These are phyloP conservation scores for Naganishia sp. DNA, from an alignment of 1,284 basidiomycete species.

Conservation along the genomic window DNA sequence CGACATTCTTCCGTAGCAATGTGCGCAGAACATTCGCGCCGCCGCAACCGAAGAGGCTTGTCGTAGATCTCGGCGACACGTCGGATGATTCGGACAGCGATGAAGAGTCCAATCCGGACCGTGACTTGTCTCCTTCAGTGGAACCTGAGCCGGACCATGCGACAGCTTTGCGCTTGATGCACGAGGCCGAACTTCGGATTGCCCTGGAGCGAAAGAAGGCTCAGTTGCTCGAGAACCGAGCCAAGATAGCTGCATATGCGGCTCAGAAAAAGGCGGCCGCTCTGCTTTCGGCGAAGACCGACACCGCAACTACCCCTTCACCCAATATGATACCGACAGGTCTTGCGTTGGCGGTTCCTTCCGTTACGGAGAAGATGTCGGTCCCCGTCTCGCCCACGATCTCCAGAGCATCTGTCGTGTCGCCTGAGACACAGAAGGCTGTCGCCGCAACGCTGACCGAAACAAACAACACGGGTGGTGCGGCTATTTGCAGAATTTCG, in stretches of 20 bases:
- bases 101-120: slow-evolving; percentile 1
- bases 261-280: slow-evolving; percentile 11
- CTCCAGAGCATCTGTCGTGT: background rate
- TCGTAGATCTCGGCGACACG: slow-evolving; percentile 20
- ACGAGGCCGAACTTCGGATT: slow-evolving; percentile 23
- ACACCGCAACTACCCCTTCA: background rate
- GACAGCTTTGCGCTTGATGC: slow-evolving; percentile 10
- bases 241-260: slow-evolving; percentile 19
- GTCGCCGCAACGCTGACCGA: background rate
- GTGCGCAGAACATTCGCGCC: slow-evolving; percentile 17
- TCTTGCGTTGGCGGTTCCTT: background rate
- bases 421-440: background rate
- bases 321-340: slow-evolving; percentile 1
- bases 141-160: background rate
- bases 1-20: slow-evolving; percentile 23
- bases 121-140: background rate
- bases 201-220: slow-evolving; percentile 23
- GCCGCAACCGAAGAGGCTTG: slow-evolving; percentile 17
- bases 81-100: slow-evolving; percentile 19
- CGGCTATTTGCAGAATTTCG: too few species aligned
- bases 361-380: background rate
- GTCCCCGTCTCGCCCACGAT: slow-evolving; percentile 3
- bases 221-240: slow-evolving; percentile 5
- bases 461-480: background rate
- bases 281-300: background rate